Evolutionary conservation across 352 stramenopile species (phyloP).

Genomic region (Globisporangium nodosum): DNA sequence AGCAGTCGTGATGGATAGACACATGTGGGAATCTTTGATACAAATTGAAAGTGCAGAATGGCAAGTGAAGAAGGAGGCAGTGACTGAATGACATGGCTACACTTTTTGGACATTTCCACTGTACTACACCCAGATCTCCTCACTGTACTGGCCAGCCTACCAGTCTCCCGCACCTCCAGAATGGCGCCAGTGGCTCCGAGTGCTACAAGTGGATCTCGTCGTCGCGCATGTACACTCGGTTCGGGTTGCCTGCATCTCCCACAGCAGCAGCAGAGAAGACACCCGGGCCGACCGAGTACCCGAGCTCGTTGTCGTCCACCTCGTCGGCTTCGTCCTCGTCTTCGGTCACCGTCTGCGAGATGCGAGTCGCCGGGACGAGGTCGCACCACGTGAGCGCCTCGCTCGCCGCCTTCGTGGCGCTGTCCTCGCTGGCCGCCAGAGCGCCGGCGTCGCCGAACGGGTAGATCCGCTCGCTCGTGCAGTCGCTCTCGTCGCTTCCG

Average conservation of each 20-base stretch:
- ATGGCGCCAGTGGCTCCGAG: too few species aligned
- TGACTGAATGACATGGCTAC: too few species aligned
- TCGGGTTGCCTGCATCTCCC: background rate
- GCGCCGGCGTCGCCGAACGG: background rate
- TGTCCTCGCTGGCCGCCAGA: background rate
- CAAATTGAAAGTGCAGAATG: too few species aligned
- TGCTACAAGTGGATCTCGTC: slow-evolving; percentile 5
- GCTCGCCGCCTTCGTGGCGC: background rate
- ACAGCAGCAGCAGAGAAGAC: too few species aligned
- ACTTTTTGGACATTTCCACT: too few species aligned
- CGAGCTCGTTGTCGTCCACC: background rate
- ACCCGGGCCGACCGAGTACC: background rate
- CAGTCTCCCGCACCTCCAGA: too few species aligned
- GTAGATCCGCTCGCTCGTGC: slow-evolving; percentile 2
- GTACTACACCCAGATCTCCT: too few species aligned
- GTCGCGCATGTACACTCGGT: background rate
- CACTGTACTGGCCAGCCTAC: too few species aligned
- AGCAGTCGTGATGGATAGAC: too few species aligned
- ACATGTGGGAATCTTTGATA: too few species aligned
- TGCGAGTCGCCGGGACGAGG: background rate
- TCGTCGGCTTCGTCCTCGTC: background rate
- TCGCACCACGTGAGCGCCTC: background rate
- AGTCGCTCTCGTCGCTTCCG: background rate
- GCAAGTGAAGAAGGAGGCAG: too few species aligned
- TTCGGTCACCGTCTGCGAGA: slow-evolving; percentile 1